Evolutionary conservation across 768 basidiomycete species (phyloP).

Genomic region (Lactifluus volemus): DNA sequence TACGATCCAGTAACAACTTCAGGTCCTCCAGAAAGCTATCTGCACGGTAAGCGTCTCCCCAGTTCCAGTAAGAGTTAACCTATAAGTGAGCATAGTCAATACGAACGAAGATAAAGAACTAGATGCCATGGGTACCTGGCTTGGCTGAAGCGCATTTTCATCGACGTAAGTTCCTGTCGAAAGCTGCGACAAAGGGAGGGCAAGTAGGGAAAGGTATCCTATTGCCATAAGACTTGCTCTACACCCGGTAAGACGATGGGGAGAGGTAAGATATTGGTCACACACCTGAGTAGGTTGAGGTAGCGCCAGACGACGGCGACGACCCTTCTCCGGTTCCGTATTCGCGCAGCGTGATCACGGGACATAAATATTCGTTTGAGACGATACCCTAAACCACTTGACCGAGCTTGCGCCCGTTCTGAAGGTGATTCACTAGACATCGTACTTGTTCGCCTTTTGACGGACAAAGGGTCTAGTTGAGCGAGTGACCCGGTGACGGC

Average conservation of each 20-base stretch:
- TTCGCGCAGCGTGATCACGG: constrained; percentile 1
- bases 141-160: constrained; percentile 93
- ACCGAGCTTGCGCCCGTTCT: neutral
- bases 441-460: neutral
- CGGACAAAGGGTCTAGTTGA: neutral
- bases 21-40: constrained; percentile 72
- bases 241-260: constrained; percentile 2
- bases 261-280: neutral
- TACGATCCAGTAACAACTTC: constrained; percentile 50
- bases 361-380: neutral
- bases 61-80: constrained; percentile 90
- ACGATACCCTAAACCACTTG: neutral
- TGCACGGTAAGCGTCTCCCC: constrained; percentile 83
- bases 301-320: constrained; percentile 1
- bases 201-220: constrained; percentile 80
- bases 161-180: constrained; percentile 75
- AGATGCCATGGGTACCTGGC: constrained; percentile 47
- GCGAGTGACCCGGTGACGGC: neutral
- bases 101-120: neutral
- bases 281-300: constrained; percentile 13
- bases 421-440: neutral
- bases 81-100: constrained; percentile 25
- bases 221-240: constrained; percentile 50
- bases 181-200: constrained; percentile 58
- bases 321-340: constrained; percentile 12